A percentile compares a stretch with the other conserved stretches of the same genome.
These are phyloP conservation scores for Macadamia integrifolia DNA, from an alignment of 164 flowering plant species.

Conservation along the genomic window DNA sequence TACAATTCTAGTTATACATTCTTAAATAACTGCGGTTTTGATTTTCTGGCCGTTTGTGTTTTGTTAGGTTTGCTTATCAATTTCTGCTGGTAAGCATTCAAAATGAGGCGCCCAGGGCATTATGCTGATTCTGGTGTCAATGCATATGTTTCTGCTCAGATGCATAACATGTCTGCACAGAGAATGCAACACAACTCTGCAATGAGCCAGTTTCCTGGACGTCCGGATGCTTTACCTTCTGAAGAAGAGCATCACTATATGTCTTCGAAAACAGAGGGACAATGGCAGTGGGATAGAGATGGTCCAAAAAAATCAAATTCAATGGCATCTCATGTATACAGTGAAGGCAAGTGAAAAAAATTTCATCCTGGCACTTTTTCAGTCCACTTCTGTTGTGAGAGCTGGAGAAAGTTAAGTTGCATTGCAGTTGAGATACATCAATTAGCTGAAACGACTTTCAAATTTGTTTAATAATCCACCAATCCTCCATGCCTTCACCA, in stretches of 20 bases:
- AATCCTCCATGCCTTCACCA: no score
- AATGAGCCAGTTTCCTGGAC: constrained; percentile 24
- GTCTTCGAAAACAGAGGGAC: constrained; percentile 30
- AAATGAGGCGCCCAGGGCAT: constrained; percentile 30
- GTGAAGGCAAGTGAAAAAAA: constrained; percentile 22
- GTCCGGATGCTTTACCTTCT: constrained; percentile 24
- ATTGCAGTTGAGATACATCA: no score
- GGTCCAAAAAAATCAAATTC: constrained; percentile 18
- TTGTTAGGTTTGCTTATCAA: constrained; percentile 10
- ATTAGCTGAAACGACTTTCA: no score
- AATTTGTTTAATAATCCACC: no score
- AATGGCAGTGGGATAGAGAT: constrained; percentile 41
- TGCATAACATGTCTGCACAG: constrained; percentile 33
- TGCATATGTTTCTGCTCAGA: constrained; percentile 24
- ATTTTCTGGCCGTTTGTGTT: not conserved
- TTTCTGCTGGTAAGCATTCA: constrained; percentile 11
- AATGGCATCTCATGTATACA: constrained; percentile 22
- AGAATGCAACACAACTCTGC: constrained; percentile 30
- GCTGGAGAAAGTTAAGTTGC: not conserved
- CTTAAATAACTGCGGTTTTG: not conserved
- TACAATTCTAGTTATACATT: no score
- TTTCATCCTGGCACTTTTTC: not conserved
- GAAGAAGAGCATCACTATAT: constrained; percentile 29
- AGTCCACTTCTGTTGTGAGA: not conserved
- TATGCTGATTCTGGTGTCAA: constrained; percentile 26